A percentile compares a stretch with the other conserved stretches of the same genome.
phyloP scores from a whole-genome alignment of 2,329 filamentous ascomycete genomes.

The Paracamarosporium sp. region DNA sequence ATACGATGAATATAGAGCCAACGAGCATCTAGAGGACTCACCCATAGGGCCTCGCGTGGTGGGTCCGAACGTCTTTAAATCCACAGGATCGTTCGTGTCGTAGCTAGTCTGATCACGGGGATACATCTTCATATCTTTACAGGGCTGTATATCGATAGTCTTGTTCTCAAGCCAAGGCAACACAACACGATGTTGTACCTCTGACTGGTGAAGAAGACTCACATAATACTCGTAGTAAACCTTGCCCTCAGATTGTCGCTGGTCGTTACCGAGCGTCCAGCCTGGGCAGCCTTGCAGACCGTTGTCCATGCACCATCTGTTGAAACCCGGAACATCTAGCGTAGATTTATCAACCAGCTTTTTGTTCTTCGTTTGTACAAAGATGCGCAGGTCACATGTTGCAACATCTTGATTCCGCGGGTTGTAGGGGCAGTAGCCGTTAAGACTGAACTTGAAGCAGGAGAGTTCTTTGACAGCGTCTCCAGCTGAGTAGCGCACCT shows the following conservation, averaged over 20 bases:
- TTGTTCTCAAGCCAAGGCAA: constrained; percentile 27
- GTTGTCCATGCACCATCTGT: constrained; percentile 20
- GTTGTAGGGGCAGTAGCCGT: constrained; percentile 30
- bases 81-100: constrained; percentile 28
- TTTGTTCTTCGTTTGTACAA: constrained; percentile 29
- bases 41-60: constrained; percentile 46
- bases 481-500: constrained; percentile 42
- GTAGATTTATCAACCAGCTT: constrained; percentile 35
- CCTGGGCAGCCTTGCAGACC: constrained; percentile 24
- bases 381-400: constrained; percentile 41
- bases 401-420: constrained; percentile 37
- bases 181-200: constrained; percentile 27
- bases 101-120: constrained; percentile 26
- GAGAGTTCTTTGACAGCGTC: constrained; percentile 37
- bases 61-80: constrained; percentile 37
- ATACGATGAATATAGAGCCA: background rate
- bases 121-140: constrained; percentile 15
- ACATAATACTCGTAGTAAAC: constrained; percentile 48
- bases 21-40: background rate
- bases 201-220: constrained; percentile 34
- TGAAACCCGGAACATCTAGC: constrained; percentile 20
- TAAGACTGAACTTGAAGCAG: constrained; percentile 41
- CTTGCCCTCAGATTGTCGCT: constrained; percentile 23
- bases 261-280: constrained; percentile 22
- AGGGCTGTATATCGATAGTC: constrained; percentile 12